Conservation (phyloP, 2,329 filamentous ascomycete species). For the Aplosporella prunicola region DNA sequence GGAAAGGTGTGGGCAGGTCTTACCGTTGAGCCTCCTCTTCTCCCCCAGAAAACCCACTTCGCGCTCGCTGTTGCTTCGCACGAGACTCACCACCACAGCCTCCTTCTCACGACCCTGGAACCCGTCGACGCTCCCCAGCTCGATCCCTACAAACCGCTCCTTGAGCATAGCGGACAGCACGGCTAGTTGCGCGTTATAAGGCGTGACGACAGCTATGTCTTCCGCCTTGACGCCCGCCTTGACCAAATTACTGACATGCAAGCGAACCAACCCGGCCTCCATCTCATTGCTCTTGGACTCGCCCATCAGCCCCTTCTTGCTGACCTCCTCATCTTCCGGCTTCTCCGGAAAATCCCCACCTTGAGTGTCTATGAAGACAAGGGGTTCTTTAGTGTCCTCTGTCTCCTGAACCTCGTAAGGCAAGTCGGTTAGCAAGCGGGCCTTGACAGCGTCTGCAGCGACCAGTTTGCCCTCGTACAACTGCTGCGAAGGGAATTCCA, state of each 20-base stretch:
- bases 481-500: constrained; percentile 84
- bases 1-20: constrained; percentile 24
- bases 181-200: constrained; percentile 89
- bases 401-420: constrained; percentile 67
- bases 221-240: constrained; percentile 67
- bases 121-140: constrained; percentile 93
- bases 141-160: constrained; percentile 71
- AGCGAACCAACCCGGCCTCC: constrained; percentile 71
- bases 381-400: constrained; percentile 77
- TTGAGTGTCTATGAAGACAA: constrained; percentile 94
- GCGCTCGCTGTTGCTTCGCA: constrained; percentile 75
- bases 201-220: constrained; percentile 88
- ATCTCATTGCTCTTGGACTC: constrained; percentile 88
- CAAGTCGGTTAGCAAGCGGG: constrained; percentile 64
- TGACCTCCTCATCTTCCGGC: constrained; percentile 60
- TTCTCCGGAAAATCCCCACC: constrained; percentile 85
- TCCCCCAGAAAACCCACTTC: constrained; percentile 92
- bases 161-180: constrained; percentile 68
- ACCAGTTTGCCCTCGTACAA: constrained; percentile 76
- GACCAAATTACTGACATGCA: constrained; percentile 70
- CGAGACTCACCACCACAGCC: constrained; percentile 85
- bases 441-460: constrained; percentile 70
- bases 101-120: constrained; percentile 98
- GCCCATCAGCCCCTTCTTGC: constrained; percentile 41
- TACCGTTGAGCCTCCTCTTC: constrained; percentile 85